Conservation (phyloP, 805 yeast genomes). For the Myxozyma mucilagina region DNA sequence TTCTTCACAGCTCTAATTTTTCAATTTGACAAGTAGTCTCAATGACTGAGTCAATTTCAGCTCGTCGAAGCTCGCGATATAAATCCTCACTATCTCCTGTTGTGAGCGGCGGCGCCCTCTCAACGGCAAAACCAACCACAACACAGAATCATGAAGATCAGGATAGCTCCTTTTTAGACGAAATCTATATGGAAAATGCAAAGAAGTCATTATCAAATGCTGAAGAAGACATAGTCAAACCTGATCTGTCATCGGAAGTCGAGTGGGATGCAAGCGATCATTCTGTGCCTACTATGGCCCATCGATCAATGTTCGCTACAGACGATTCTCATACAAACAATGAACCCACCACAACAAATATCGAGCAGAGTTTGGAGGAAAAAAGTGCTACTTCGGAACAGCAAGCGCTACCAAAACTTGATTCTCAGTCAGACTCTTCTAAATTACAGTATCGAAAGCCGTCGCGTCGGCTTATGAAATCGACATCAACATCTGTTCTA, state of each 20-base stretch:
- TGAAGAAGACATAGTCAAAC: neutral
- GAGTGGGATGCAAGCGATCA: constrained; percentile 6
- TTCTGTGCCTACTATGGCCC: constrained; percentile 2
- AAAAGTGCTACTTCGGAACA: neutral
- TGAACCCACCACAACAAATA: neutral
- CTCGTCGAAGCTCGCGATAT: neutral
- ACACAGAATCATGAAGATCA: neutral
- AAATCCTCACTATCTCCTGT: neutral
- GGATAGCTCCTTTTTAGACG: constrained; percentile 4
- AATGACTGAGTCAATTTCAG: neutral
- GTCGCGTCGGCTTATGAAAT: constrained; percentile 4
- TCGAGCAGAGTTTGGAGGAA: neutral
- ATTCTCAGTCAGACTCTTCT: neutral
- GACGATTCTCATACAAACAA: neutral
- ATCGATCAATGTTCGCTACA: neutral
- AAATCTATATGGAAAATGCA: neutral
- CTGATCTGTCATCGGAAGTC: neutral
- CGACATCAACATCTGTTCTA: neutral
- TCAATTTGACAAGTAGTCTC: too few species aligned
- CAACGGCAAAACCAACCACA: neutral
- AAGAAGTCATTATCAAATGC: neutral
- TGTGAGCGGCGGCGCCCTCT: neutral
- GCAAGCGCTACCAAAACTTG: neutral
- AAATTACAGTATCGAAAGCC: neutral
- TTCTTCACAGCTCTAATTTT: neutral